Conservation (phyloP, 1,139 yeast genomes). For the Geotrichum fermentans region DNA sequence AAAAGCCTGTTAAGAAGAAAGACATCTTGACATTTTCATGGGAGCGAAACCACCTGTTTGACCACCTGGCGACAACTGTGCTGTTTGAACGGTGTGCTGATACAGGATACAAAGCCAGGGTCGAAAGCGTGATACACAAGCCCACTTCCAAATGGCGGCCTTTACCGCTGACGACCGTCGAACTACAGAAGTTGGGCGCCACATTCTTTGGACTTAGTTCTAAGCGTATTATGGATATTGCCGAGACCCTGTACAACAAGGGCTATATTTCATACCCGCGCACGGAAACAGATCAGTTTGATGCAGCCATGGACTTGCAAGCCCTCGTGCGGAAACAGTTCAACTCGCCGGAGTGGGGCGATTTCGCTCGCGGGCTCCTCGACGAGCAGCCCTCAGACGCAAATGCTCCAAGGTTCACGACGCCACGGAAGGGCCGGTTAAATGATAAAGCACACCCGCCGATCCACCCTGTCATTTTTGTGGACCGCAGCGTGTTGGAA, state of each 20-base stretch:
- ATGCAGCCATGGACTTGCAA: constrained; percentile 64
- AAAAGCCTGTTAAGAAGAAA: neutral
- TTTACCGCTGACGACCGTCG: constrained; percentile 91
- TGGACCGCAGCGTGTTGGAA: constrained; percentile 38
- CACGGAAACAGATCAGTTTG: constrained; percentile 92
- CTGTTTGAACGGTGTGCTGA: constrained; percentile 65
- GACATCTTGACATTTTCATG: constrained; percentile 48
- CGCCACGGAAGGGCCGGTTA: constrained; percentile 74
- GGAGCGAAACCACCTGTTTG: constrained; percentile 69
- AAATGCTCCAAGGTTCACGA: constrained; percentile 36
- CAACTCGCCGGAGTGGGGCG: constrained; percentile 46
- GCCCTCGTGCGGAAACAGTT: constrained; percentile 57
- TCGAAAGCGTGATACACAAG: constrained; percentile 50
- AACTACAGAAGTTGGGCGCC: constrained; percentile 82
- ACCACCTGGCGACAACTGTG: constrained; percentile 56
- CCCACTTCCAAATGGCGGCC: constrained; percentile 80
- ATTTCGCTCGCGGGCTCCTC: constrained; percentile 41
- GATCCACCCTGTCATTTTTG: constrained; percentile 65
- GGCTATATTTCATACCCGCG: constrained; percentile 94
- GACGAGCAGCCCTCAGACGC: constrained; percentile 25
- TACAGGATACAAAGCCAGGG: constrained; percentile 41
- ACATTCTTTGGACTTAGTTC: constrained; percentile 71
- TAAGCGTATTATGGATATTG: constrained; percentile 66
- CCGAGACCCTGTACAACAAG: constrained; percentile 77
- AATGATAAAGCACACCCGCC: constrained; percentile 99